A percentile compares a stretch with the other conserved stretches of the same genome.
phyloP scores from a whole-genome alignment of 495 filamentous ascomycete species.

The Xylaria venustula region DNA sequence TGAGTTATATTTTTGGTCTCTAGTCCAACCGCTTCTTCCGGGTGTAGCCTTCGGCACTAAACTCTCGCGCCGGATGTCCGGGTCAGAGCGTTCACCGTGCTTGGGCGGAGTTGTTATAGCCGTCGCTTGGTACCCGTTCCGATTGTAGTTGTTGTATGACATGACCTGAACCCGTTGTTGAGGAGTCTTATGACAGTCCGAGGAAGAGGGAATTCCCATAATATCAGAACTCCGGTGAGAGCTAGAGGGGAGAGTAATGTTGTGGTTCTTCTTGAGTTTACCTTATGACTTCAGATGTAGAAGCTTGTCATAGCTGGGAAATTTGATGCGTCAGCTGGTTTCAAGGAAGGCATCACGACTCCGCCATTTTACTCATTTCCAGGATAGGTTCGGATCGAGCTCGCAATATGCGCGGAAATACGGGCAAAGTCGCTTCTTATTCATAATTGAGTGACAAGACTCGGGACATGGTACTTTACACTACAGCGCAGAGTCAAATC shows the following conservation, averaged over 20 bases:
- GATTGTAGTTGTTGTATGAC: slow-evolving; percentile 26
- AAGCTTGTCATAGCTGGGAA: not conserved
- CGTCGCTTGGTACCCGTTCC: slow-evolving; percentile 25
- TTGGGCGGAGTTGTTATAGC: slow-evolving; percentile 17
- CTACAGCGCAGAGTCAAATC: too few relatives aligned
- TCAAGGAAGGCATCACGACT: not conserved
- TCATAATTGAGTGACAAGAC: too few relatives aligned
- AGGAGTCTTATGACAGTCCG: slow-evolving; percentile 4
- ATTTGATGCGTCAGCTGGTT: not conserved
- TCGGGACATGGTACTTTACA: too few relatives aligned
- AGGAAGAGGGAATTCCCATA: slow-evolving; percentile 6
- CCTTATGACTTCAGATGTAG: not conserved
- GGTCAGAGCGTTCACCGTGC: slow-evolving; percentile 23
- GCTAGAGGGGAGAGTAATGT: not conserved
- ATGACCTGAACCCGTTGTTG: not conserved
- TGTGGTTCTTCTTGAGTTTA: not conserved
- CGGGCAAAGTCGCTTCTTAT: not conserved
- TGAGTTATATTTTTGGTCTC: slow-evolving; percentile 8
- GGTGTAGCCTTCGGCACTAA: slow-evolving; percentile 10
- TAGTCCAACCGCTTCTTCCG: not conserved
- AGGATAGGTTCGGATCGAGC: not conserved
- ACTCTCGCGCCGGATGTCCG: slow-evolving; percentile 27
- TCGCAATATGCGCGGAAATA: not conserved
- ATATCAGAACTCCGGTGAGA: not conserved
- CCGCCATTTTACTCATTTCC: not conserved